Evolutionary conservation across 352 stramenopile species (phyloP).

Genomic region (Globisporangium splendens): DNA sequence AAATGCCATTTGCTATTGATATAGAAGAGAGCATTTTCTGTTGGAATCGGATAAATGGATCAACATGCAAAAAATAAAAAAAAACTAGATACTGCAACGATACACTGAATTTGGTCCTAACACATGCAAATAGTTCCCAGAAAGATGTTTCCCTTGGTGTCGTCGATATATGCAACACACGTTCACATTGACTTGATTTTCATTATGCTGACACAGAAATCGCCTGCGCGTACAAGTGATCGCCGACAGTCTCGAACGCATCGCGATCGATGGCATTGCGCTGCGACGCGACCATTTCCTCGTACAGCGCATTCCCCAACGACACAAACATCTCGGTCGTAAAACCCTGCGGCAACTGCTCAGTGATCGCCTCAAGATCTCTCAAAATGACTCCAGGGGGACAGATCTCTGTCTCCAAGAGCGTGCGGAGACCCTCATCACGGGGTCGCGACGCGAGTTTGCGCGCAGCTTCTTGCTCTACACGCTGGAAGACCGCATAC

Average conservation of each 20-base stretch:
- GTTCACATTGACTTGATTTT: neutral
- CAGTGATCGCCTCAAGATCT: slow-evolving; percentile 48
- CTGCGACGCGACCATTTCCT: slow-evolving; percentile 54
- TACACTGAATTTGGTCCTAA: too few relatives aligned
- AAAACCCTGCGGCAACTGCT: slow-evolving; percentile 61
- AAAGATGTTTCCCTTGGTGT: too few relatives aligned
- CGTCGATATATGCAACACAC: neutral
- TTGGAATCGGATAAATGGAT: too few relatives aligned
- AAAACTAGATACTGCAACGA: too few relatives aligned
- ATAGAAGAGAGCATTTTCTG: too few relatives aligned
- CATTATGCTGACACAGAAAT: slow-evolving; percentile 41
- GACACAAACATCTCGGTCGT: slow-evolving; percentile 64
- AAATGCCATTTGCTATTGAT: too few relatives aligned
- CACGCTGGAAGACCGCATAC: slow-evolving; percentile 54
- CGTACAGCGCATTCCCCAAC: slow-evolving; percentile 64
- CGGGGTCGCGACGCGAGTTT: slow-evolving; percentile 15
- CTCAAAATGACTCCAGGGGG: slow-evolving; percentile 36
- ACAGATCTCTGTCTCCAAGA: slow-evolving; percentile 38
- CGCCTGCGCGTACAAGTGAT: slow-evolving; percentile 50
- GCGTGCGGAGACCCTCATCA: slow-evolving; percentile 46
- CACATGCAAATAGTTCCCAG: too few relatives aligned
- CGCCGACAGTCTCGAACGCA: slow-evolving; percentile 46
- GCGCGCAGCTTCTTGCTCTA: slow-evolving; percentile 22
- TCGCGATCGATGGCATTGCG: slow-evolving; percentile 45
- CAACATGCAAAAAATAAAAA: too few relatives aligned